phyloP scores from a whole-genome alignment of 352 stramenopile species.

The Pythium sukuiense region DNA sequence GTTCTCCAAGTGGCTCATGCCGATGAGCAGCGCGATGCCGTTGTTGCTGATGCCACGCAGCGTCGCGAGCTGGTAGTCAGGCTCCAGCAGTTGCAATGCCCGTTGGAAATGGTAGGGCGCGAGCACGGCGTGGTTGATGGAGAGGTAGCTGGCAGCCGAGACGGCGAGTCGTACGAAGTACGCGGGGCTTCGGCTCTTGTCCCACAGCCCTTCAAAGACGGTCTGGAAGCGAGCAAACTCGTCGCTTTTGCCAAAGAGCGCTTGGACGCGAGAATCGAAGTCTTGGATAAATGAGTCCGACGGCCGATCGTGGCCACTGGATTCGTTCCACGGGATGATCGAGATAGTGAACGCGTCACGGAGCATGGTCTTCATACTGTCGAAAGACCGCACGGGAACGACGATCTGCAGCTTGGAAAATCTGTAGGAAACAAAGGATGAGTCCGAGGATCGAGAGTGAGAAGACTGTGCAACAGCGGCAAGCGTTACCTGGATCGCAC shows the following conservation, averaged over 20 bases:
- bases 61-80: slow-evolving; percentile 73
- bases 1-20: slow-evolving; percentile 78
- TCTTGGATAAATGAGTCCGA: slow-evolving; percentile 33
- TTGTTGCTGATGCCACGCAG: slow-evolving; percentile 63
- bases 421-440: slow-evolving; percentile 27
- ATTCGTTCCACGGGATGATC: slow-evolving; percentile 31
- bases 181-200: slow-evolving; percentile 55
- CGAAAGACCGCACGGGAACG: slow-evolving; percentile 57
- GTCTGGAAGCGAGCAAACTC: slow-evolving; percentile 40
- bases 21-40: slow-evolving; percentile 72
- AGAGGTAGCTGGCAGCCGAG: slow-evolving; percentile 50
- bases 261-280: slow-evolving; percentile 46
- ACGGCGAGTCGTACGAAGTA: slow-evolving; percentile 70
- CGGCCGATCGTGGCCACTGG: slow-evolving; percentile 21
- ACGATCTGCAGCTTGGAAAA: slow-evolving; percentile 86
- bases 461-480: background rate
- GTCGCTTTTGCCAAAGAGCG: slow-evolving; percentile 37
- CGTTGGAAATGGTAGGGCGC: slow-evolving; percentile 42
- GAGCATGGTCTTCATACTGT: slow-evolving; percentile 50
- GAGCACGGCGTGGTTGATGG: slow-evolving; percentile 39
- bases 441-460: background rate
- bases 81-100: slow-evolving; percentile 62
- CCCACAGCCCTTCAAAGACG: slow-evolving; percentile 73
- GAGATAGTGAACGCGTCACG: slow-evolving; percentile 39
- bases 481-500: slow-evolving; percentile 61